Base-by-base conservation (phyloP, 306 rosid species). In the Malus asiatica region DNA sequence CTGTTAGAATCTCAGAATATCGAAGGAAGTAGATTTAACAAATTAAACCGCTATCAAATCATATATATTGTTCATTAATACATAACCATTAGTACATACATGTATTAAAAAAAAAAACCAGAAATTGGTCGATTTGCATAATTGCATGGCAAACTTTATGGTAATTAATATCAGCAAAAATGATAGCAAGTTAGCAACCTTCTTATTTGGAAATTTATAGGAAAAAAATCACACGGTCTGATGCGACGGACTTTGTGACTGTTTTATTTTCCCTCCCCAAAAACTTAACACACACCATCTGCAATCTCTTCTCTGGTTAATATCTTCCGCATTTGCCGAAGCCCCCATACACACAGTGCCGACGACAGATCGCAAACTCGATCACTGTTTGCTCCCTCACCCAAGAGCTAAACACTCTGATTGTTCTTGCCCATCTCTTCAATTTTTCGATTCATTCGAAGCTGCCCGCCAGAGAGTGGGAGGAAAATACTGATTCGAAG, bases 261-360 rank as follows among this genome's bases (percentile, higher is more conserved):
- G 19, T 73, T 16, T 73, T 38, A 16, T 15, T 46, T 72, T 63
- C 76, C 76, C 44, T 60, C 66, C 76, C 40, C 67, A 64, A 14
- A 58, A 58, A 22, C 65, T 6, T 11, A 3, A 42, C 20, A 51
- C 8, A n/a, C 35, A 57, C 66, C 66, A 8, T 57, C 66, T 57
- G 66, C 22, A n/a, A 22, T 72, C 58, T 60, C 4, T 18, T 60
- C 0, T 30, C 55, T 51, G 40, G 42, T 64, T 16, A 30, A 8
- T 6, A 18, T 29, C 68, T 3, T 29, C 66, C 20, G 40, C 66
- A 14, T 20, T 29, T 30, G 32, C 33, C 66, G 66, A 64, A 64
- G 8, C 23, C 10, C 66, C 16, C 3, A 32, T 29, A 18, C 18
- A 35, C 5, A 29, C 5, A 29, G 48, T 66, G 51, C 38, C 48